Base-by-base conservation (phyloP, 208 protist species). In the Porcisia deanei region DNA sequence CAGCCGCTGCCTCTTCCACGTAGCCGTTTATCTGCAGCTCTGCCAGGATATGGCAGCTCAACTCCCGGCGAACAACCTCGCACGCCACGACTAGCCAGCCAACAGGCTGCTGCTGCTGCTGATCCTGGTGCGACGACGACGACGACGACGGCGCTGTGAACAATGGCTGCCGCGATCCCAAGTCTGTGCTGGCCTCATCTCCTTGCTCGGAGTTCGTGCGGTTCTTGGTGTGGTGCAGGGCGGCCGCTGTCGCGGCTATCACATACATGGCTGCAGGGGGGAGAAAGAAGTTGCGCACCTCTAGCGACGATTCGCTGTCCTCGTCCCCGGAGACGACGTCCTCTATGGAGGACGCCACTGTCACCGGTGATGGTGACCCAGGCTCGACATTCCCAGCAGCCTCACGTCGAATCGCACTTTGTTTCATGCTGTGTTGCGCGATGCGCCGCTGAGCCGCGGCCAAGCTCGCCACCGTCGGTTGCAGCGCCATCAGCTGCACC, bases 21-120 rank as follows among this genome's bases (percentile, higher is more conserved):
- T 43, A 76, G 7, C 68, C 34, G n/a, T 53, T 37, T 52, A 68
- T 16, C 7, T 66, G 34, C 25, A 86, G 49, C 59, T 75, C 65
- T 34, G n/a, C 22, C 54, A 80, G 25, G 34, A 77, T 70, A 71
- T 76, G 80, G 20, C 60, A 25, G 57, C 65, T 59, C 60, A 92
- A 67, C 68, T 89, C 79, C 39, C 86, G 83, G 25, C 88, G 77
- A 25, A 90, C 70, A 20, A 90, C 74, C 61, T 92, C 88, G 41
- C 77, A 82, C 58, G 43, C 69, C 57, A 92, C 58, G 34, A 85
- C 71, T 70, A 89, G 80, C n/a, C 79, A 69, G 0, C 77, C 80
- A 1, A 76, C 39, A 1, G 88, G 25, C 55, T 20, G 25, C 53
- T 30, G 54, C 30, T 77, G n/a, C 25, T n/a, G 25, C 60, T 25